Evolutionary conservation across 179 eudicot species (phyloP).

Genomic region (Beta macrorhiza): DNA sequence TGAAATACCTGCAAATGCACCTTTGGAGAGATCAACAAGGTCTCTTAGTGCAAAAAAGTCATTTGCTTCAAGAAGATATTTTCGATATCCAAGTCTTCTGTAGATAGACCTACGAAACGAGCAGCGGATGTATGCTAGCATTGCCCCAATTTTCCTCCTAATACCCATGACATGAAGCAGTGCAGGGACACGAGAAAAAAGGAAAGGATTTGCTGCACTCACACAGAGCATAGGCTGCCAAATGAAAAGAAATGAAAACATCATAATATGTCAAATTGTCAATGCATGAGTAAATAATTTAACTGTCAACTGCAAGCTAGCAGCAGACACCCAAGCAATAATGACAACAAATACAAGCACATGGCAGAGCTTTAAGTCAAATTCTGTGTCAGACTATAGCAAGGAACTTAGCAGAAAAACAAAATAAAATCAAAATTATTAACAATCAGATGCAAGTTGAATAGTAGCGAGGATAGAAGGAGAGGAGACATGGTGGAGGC

Average conservation of each 20-base stretch:
- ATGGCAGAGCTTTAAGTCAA: not conserved
- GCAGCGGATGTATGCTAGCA: conserved; percentile 83
- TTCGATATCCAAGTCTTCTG: conserved; percentile 80
- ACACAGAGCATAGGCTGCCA: conserved; percentile 99
- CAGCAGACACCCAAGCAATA: not conserved
- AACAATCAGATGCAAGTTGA: conserved; percentile 8
- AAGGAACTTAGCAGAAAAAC: not conserved
- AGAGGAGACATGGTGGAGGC: not conserved
- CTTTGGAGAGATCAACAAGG: conserved; percentile 89
- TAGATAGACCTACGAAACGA: conserved; percentile 75
- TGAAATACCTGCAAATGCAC: conserved; percentile 82
- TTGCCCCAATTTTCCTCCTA: conserved; percentile 70
- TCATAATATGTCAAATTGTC: not conserved
- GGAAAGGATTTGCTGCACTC: conserved; percentile 83
- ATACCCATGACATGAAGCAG: conserved; percentile 66
- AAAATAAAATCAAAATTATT: not conserved
- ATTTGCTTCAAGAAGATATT: conserved; percentile 84
- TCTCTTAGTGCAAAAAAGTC: conserved; percentile 91
- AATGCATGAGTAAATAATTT: not conserved
- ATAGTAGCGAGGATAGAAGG: not conserved
- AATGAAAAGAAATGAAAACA: conserved; percentile 19
- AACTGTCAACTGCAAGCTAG: conserved; percentile 5
- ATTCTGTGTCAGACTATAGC: not conserved
- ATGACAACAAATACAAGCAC: not conserved
- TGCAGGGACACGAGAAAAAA: conserved; percentile 74